Base-by-base conservation (phyloP, 352 stramenopile genomes). In the Globisporangium apiculatum region DNA sequence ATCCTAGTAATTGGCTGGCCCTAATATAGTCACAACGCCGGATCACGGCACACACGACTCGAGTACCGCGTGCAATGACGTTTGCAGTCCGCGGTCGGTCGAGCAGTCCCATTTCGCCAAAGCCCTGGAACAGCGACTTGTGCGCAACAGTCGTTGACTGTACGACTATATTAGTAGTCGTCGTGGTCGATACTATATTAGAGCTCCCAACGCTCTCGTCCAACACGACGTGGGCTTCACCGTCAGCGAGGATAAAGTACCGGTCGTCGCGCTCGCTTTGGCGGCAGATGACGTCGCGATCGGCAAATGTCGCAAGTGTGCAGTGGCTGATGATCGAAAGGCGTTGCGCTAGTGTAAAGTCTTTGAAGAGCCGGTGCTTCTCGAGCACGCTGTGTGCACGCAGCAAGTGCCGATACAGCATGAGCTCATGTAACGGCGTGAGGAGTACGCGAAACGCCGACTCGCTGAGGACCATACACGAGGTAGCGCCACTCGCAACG, bases 91-190 rank as follows among this genome's bases (percentile, higher is more conserved):
- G 68, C 14, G 80, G 71, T 41, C 76, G 79, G 14, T 68, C 72
- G 31, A 93, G 65, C 12, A 93, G 66, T 5, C 80, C 83, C 83
- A 93, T 93, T 48, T 93, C 83, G 2, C 80, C 83, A 60, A 93
- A 91, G 38, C 83, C 73, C 60, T 91, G 70, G 41, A 79, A 90
- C 47, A 79, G 46, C 10, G 70, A 71, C 60, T 89, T 90, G 37
- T 73, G 72, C 7, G 72, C 75, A 4, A 87, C 65, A 3, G 40
- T 43, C 24, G 24, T 31, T 31, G 24, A 31, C 24, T 31, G 24
- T 31, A 31, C 24, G 24, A 31, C 24, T 31, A 31, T 31, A 31
- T 31, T 31, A 31, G 24, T 31, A 3, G 24, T 31, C 1, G 24
- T 31, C 24, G 24, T 31, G 24, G 24, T 31, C 1, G 24, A 31